phyloP scores from a whole-genome alignment of 2,329 filamentous ascomycete genomes.

The Aspergillus sp. region DNA sequence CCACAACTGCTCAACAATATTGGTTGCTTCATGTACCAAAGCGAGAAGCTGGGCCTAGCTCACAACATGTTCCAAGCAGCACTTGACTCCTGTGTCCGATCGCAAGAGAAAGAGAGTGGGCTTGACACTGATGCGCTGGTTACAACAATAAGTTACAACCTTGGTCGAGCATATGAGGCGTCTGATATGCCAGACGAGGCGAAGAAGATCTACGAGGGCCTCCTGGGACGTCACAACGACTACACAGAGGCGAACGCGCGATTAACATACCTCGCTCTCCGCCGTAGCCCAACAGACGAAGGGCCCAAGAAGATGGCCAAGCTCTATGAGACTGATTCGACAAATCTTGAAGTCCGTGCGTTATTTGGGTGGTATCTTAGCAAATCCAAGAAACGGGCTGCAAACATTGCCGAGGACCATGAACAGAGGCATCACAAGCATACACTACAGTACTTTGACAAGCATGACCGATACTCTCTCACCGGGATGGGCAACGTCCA shows the following conservation, averaged over 20 bases:
- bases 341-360: slow-evolving; percentile 86
- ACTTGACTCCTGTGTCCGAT: slow-evolving; percentile 79
- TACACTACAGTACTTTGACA: slow-evolving; percentile 89
- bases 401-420: slow-evolving; percentile 81
- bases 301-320: slow-evolving; percentile 83
- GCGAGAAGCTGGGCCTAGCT: slow-evolving; percentile 76
- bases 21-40: slow-evolving; percentile 90
- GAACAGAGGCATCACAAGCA: slow-evolving; percentile 96
- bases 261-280: slow-evolving; percentile 84
- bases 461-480: slow-evolving; percentile 95
- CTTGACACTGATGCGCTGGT: slow-evolving; percentile 88
- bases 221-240: slow-evolving; percentile 80
- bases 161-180: slow-evolving; percentile 89
- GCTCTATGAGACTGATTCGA: slow-evolving; percentile 78
- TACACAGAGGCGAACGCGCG: slow-evolving; percentile 91
- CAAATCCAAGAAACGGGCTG: slow-evolving; percentile 77
- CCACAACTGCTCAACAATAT: slow-evolving; percentile 97
- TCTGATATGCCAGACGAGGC: slow-evolving; percentile 79
- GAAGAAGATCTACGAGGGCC: slow-evolving; percentile 80
- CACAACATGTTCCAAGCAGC: slow-evolving; percentile 91
- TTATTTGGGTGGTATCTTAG: slow-evolving; percentile 95
- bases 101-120: slow-evolving; percentile 70
- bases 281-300: slow-evolving; percentile 76
- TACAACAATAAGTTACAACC: slow-evolving; percentile 95
- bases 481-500: slow-evolving; percentile 98